Conservation (phyloP, 345 rosid species). For the Hirschfeldia incana region DNA sequence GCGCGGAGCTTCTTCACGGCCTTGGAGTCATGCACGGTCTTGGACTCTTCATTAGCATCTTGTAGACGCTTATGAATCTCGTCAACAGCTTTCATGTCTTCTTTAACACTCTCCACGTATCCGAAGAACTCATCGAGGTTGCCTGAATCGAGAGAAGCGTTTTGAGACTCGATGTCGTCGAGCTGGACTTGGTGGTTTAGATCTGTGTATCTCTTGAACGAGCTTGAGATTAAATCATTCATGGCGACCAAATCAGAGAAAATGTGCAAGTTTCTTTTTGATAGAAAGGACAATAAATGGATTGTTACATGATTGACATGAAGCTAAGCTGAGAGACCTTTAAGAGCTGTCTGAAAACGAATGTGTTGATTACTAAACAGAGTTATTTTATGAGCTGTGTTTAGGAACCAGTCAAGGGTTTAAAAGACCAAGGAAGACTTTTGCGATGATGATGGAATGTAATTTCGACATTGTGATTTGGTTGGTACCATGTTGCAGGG, state of each 20-base stretch:
- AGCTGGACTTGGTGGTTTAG: slow-evolving; percentile 42
- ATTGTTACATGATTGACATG: slow-evolving; percentile 13
- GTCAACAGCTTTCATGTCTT: slow-evolving; percentile 67
- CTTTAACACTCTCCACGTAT: slow-evolving; percentile 77
- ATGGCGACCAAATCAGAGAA: slow-evolving; percentile 21
- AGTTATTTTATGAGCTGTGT: slow-evolving; percentile 31
- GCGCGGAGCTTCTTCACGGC: slow-evolving; percentile 64
- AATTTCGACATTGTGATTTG: slow-evolving; percentile 20
- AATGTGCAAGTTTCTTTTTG: neutral
- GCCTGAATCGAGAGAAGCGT: slow-evolving; percentile 42
- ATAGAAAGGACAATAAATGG: neutral
- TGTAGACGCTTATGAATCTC: slow-evolving; percentile 58
- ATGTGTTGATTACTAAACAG: slow-evolving; percentile 12
- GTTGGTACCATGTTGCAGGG: slow-evolving; percentile 4
- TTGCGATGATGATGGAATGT: slow-evolving; percentile 8
- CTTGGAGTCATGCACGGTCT: slow-evolving; percentile 65
- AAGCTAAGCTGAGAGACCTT: slow-evolving; percentile 14
- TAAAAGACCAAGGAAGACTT: slow-evolving; percentile 31
- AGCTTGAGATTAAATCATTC: slow-evolving; percentile 63
- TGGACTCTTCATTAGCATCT: slow-evolving; percentile 70
- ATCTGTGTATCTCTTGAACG: slow-evolving; percentile 62
- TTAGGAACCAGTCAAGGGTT: slow-evolving; percentile 27
- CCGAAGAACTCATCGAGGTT: slow-evolving; percentile 81
- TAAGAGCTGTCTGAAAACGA: slow-evolving; percentile 22
- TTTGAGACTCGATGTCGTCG: slow-evolving; percentile 50